Conservation (phyloP, 2,329 filamentous ascomycete genomes). For the Amauroascus niger region DNA sequence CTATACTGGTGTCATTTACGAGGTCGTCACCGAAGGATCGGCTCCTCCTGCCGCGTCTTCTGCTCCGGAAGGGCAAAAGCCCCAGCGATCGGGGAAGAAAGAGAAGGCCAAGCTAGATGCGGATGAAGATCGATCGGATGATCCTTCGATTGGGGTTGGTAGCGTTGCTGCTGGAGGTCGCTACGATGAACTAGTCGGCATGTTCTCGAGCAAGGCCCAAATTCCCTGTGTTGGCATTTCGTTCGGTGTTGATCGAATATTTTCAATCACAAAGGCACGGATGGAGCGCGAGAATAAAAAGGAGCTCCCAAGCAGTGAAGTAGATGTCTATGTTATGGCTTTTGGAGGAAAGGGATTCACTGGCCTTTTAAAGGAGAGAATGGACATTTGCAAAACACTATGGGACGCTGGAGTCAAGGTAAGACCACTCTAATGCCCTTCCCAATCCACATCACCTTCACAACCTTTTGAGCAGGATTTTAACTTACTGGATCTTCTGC, state of each 20-base stretch:
- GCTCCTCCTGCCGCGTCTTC: slow-evolving; percentile 44
- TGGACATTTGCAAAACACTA: slow-evolving; percentile 63
- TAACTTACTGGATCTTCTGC: slow-evolving; percentile 19
- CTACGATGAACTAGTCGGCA: slow-evolving; percentile 87
- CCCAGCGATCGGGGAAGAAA: slow-evolving; percentile 42
- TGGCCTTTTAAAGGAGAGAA: slow-evolving; percentile 71
- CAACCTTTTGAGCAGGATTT: not conserved
- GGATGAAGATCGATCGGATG: slow-evolving; percentile 62
- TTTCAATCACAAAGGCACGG: slow-evolving; percentile 76
- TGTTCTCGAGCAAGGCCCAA: slow-evolving; percentile 77
- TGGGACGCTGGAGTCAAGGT: slow-evolving; percentile 85
- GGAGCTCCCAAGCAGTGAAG: slow-evolving; percentile 57
- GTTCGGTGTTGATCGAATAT: slow-evolving; percentile 92
- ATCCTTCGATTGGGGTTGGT: slow-evolving; percentile 73
- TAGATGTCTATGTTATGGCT: slow-evolving; percentile 91
- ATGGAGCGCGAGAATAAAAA: slow-evolving; percentile 51
- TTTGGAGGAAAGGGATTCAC: slow-evolving; percentile 79
- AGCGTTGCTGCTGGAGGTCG: slow-evolving; percentile 82
- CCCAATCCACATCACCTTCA: no score
- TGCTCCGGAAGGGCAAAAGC: slow-evolving; percentile 30
- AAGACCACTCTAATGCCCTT: slow-evolving; percentile 17
- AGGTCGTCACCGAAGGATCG: slow-evolving; percentile 74
- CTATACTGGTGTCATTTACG: slow-evolving; percentile 84
- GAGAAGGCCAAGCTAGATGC: slow-evolving; percentile 42
- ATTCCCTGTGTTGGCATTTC: slow-evolving; percentile 89